A percentile compares a stretch with the other conserved stretches of the same genome.
Conservation (phyloP, 2,329 filamentous ascomycete species). For the Amauroascus verrucosus region DNA sequence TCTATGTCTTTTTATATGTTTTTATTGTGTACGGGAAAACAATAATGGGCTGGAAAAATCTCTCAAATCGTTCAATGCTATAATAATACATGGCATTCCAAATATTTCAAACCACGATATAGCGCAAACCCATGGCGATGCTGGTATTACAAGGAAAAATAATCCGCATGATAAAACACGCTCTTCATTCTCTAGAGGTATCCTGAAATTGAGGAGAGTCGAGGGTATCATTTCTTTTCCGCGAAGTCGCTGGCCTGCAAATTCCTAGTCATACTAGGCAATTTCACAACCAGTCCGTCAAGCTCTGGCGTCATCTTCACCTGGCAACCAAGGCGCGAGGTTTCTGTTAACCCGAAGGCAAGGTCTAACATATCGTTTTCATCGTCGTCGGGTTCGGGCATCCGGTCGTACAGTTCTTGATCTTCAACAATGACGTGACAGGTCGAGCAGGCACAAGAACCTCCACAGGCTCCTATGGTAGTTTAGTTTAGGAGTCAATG, state of each 20-base stretch:
- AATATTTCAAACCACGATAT: neutral
- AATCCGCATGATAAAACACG: neutral
- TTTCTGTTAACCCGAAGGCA: constrained; percentile 83
- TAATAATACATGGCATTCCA: constrained; percentile 12
- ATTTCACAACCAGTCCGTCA: constrained; percentile 71
- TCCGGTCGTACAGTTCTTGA: constrained; percentile 63
- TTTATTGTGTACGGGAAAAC: constrained; percentile 8
- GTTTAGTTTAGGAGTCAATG: neutral
- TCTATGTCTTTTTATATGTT: constrained; percentile 8
- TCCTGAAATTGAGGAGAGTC: neutral
- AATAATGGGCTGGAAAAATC: constrained; percentile 4
- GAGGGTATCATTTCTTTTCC: constrained; percentile 28
- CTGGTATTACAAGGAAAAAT: neutral
- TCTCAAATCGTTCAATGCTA: constrained; percentile 7
- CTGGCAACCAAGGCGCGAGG: constrained; percentile 74
- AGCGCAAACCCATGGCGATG: neutral
- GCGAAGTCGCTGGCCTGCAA: constrained; percentile 88
- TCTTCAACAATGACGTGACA: constrained; percentile 80
- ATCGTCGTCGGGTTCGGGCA: constrained; percentile 66
- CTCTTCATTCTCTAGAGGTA: neutral
- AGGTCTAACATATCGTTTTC: constrained; percentile 87
- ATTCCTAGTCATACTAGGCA: constrained; percentile 92
- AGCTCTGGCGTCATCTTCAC: constrained; percentile 84
- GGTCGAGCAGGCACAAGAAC: constrained; percentile 84
- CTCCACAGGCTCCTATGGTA: constrained; percentile 70